Base-by-base conservation (phyloP, 2,329 filamentous ascomycete genomes). In the Akanthomyces lecanii region DNA sequence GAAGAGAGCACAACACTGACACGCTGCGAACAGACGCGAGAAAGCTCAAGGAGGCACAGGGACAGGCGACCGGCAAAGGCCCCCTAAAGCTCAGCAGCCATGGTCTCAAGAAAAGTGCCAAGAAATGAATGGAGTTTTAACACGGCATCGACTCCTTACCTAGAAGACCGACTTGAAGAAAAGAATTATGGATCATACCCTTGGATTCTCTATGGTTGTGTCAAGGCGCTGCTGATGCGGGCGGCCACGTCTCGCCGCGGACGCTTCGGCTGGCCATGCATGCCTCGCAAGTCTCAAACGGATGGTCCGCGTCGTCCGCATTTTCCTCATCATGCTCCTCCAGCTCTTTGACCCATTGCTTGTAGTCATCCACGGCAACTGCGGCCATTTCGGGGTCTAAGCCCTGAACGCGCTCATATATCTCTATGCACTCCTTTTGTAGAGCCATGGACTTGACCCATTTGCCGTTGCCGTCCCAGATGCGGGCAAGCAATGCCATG, bases 21-120 rank as follows among this genome's bases (percentile, higher is more conserved):
- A 21, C 21, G 21, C 21, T 21, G 21, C 21, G 21, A 21, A 21
- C 21, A 21, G 21, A 21, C 21, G 21, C 21, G 21, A 21, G 21
- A 21, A 21, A 21, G 21, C 21, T 21, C 21, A 21, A 21, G 21
- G 21, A 21, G 21, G 21, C 21, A 21, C 21, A 21, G 21, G 21
- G 78, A 87, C 89, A n/a, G 83, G 87, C 65, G 90, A 91, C 21
- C 21, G 21, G 21, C 80, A 96, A 96, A 81, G 94, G 94, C 3
- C 93, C 94, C 44, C 75, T 97, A 74, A 93, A 92, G 79, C 89
- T 87, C 38, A 92, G 92, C 40, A 77, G 83, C 55, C 91, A 96
- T 79, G 92, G 92, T 66, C 97, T 98, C 82, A 97, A 97, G 88
- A 97, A 97, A 86, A 95, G 90, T 66, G 93, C 92, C 78, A 97